These are phyloP conservation scores for Globisporangium irregulare DNA, from an alignment of 352 stramenopile species.

Conservation along the genomic window DNA sequence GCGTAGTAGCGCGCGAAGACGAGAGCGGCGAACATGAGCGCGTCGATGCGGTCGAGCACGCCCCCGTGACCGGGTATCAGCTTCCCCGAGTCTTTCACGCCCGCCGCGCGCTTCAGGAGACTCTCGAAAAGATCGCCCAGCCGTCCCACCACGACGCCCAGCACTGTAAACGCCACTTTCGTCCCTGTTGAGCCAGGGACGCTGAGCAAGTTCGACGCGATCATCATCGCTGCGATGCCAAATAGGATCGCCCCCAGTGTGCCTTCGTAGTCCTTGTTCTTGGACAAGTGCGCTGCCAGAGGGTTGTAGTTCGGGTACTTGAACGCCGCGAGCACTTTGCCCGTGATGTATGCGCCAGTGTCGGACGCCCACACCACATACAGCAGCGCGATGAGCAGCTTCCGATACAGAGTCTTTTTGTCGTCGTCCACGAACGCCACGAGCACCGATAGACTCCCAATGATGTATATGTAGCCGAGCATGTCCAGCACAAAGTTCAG, in stretches of 20 bases:
- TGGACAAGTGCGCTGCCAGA: conserved; percentile 86
- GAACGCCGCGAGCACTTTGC: conserved; percentile 84
- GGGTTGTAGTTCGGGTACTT: conserved; percentile 84
- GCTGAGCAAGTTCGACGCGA: conserved; percentile 67
- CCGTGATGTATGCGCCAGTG: conserved; percentile 93
- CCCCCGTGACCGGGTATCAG: conserved; percentile 96
- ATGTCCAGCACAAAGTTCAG: conserved; percentile 56
- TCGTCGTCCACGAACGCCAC: conserved; percentile 67
- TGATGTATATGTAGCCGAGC: conserved; percentile 77
- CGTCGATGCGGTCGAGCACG: conserved; percentile 95
- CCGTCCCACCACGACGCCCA: conserved; percentile 91
- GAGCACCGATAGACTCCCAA: conserved; percentile 56
- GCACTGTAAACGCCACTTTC: conserved; percentile 77
- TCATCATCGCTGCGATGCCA: conserved; percentile 85
- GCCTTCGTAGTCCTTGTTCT: conserved; percentile 97
- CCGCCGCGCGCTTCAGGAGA: conserved; percentile 94
- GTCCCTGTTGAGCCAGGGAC: conserved; percentile 78
- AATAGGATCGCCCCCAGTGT: conserved; percentile 85
- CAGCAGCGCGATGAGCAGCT: conserved; percentile 62
- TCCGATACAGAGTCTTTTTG: conserved; percentile 40
- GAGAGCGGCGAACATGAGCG: conserved; percentile 89
- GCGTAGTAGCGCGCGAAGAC: conserved; percentile 69
- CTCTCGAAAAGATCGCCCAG: conserved; percentile 96
- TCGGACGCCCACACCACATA: conserved; percentile 84
- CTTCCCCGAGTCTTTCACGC: conserved; percentile 94